Evolutionary conservation across 208 protist genomes (phyloP), one percentile per base, ranked within the genome.

Genomic region (Acanthamoeba healyi): DNA sequence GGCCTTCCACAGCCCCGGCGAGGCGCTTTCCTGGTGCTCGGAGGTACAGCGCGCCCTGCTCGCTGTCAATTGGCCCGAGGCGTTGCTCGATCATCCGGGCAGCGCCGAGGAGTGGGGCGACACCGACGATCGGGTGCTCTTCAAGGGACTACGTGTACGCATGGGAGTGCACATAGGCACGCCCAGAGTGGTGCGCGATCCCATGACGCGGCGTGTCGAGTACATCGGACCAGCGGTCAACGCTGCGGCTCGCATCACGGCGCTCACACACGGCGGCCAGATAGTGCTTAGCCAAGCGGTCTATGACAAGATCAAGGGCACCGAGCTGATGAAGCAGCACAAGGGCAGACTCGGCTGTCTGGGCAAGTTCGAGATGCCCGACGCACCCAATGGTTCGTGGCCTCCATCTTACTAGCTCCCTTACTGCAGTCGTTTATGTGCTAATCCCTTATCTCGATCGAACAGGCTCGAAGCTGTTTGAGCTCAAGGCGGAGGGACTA

Each of bases 161-260:
- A 87, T 87, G 79, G 79, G 79, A 34, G 36, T 87, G 17, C 34
- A 87, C 36, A 36, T 56, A 6, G 79, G 79, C 0, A 17, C 49
- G 2, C 40, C 42, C 15, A 2, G 42, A 19, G 24, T 17, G 26
- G 36, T 87, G 2, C 79, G 79, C 42, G 79, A 87, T 87, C 79
- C 79, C 5, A 44, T 87, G 6, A 58, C 79, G 26, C 36, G 79
- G 0, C 42, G 79, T 9, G 29, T 87, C 29, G 79, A 87, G 40
- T 87, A 87, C 49, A 87, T 87, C 12, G 79, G 79, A 22, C 79
- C 79, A 1, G 17, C 38, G 36, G 79, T 87, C 32, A 51, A 87
- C 42, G 29, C 32, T 15, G 3, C 79, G 14, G 79, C 79, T 0
- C 42, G 79, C 2, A 44, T 87, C 42, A 87, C 79, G 0, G 42